phyloP scores from a whole-genome alignment of 2,329 filamentous ascomycete genomes.

The Pyrenophora tritici-repentis region DNA sequence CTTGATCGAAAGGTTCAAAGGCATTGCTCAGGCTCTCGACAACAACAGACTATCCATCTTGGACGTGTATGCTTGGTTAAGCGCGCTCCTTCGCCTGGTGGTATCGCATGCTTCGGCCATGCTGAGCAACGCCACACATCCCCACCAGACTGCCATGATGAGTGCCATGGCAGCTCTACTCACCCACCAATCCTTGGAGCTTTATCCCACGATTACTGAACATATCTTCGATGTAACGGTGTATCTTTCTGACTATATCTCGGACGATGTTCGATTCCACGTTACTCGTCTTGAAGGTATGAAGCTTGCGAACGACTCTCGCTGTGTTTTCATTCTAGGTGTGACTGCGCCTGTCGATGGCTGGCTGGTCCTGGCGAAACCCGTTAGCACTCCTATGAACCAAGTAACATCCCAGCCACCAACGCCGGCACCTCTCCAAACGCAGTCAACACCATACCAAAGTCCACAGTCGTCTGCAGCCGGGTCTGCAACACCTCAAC shows the following conservation, averaged over 20 bases:
- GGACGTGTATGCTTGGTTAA: constrained; percentile 26
- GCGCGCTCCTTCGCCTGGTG: constrained; percentile 49
- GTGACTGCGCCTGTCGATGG: constrained; percentile 40
- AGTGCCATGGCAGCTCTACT: constrained; percentile 47
- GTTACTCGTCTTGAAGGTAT: constrained; percentile 35
- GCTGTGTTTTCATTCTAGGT: constrained; percentile 50
- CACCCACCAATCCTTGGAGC: constrained; percentile 45
- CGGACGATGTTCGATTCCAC: constrained; percentile 46
- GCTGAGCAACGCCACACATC: constrained; percentile 30
- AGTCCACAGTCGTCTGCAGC: constrained; percentile 27
- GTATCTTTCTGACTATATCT: constrained; percentile 49
- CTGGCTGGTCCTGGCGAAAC: constrained; percentile 51
- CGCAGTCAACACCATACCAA: constrained; percentile 23
- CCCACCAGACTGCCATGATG: constrained; percentile 40
- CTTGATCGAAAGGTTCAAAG: constrained; percentile 41
- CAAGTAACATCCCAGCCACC: constrained; percentile 27
- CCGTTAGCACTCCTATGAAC: constrained; percentile 22
- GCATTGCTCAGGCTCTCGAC: constrained; percentile 34
- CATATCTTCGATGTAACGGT: constrained; percentile 53
- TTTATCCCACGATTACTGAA: constrained; percentile 43
- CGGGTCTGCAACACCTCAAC: constrained; percentile 24
- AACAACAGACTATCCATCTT: constrained; percentile 11
- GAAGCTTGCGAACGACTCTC: constrained; percentile 37
- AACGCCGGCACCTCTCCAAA: constrained; percentile 20
- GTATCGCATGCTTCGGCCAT: constrained; percentile 43